Evolutionary conservation across 306 rosid species (phyloP).

Genomic region (Glycyrrhiza uralensis): DNA sequence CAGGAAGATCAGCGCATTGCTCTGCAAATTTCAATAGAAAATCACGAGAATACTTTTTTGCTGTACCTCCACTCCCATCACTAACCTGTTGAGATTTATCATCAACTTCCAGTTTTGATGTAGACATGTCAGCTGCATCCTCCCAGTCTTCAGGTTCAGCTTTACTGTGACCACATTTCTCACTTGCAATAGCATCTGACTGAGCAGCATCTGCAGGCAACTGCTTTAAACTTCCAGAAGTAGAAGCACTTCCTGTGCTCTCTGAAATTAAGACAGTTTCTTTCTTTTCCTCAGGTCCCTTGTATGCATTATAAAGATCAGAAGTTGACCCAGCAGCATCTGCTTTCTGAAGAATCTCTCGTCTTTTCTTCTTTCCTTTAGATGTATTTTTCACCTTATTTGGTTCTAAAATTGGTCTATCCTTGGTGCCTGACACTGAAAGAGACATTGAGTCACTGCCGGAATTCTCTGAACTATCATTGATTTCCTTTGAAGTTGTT

Average conservation of each 20-base stretch:
- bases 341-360: constrained; percentile 72
- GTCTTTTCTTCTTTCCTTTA: constrained; percentile 56
- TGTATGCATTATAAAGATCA: constrained; percentile 94
- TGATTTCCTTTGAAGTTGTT: constrained; percentile 34
- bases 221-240: constrained; percentile 39
- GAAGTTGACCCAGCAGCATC: constrained; percentile 94
- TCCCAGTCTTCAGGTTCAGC: constrained; percentile 94
- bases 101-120: constrained; percentile 58
- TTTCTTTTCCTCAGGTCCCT: constrained; percentile 89
- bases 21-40: constrained; percentile 70
- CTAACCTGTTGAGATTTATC: constrained; percentile 33
- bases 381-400: constrained; percentile 45
- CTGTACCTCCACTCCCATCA: constrained; percentile 47
- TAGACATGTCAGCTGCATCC: constrained; percentile 84
- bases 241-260: constrained; percentile 39
- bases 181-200: constrained; percentile 31
- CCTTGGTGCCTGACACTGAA: constrained; percentile 41
- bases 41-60: constrained; percentile 79
- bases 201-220: constrained; percentile 34
- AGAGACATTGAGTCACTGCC: constrained; percentile 32
- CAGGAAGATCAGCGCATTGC: constrained; percentile 64
- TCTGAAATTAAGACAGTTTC: constrained; percentile 44
- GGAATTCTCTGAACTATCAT: constrained; percentile 41
- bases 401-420: constrained; percentile 51
- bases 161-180: constrained; percentile 44